Percentiles rank a stretch among this genome's conserved stretches.
These are phyloP conservation scores for Fusarium cicatricum DNA, from an alignment of 2,329 filamentous ascomycete species.

Conservation along the genomic window DNA sequence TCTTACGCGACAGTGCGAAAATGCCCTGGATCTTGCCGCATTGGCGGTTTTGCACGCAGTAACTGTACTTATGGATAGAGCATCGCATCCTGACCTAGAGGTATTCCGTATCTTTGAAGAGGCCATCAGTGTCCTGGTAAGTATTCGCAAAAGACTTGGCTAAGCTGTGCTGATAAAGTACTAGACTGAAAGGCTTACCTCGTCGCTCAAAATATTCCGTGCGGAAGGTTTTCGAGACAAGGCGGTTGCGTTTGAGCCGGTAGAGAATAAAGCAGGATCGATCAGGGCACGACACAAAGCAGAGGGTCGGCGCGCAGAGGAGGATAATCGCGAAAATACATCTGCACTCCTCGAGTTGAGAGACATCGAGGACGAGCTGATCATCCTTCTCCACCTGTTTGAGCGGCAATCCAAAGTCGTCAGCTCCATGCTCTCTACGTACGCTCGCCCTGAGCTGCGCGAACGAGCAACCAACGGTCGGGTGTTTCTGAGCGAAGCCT, in stretches of 20 bases:
- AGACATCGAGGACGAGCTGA: slow-evolving; percentile 71
- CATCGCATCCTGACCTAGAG: slow-evolving; percentile 68
- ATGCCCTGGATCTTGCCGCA: slow-evolving; percentile 67
- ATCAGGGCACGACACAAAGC: slow-evolving; percentile 51
- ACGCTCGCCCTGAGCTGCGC: slow-evolving; percentile 51
- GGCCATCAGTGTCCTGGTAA: slow-evolving; percentile 68
- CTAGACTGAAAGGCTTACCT: slow-evolving; percentile 69
- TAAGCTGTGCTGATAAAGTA: background rate
- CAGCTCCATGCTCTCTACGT: slow-evolving; percentile 56
- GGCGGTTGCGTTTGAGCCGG: slow-evolving; percentile 50
- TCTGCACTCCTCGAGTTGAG: slow-evolving; percentile 69
- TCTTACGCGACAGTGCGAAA: slow-evolving; percentile 68
- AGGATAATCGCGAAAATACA: slow-evolving; percentile 68
- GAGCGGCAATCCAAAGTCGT: slow-evolving; percentile 63
- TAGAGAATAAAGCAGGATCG: slow-evolving; percentile 51
- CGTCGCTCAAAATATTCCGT: slow-evolving; percentile 68
- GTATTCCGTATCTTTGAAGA: slow-evolving; percentile 73
- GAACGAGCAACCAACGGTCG: slow-evolving; percentile 56
- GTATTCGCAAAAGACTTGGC: background rate
- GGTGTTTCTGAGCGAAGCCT: slow-evolving; percentile 61
- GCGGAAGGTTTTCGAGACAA: slow-evolving; percentile 62
- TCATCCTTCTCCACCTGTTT: slow-evolving; percentile 64
- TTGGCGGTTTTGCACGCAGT: slow-evolving; percentile 69
- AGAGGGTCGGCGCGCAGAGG: slow-evolving; percentile 57
- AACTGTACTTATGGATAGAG: slow-evolving; percentile 66